Conservation (phyloP, 768 basidiomycete genomes). For the Termitomyces sp. region DNA sequence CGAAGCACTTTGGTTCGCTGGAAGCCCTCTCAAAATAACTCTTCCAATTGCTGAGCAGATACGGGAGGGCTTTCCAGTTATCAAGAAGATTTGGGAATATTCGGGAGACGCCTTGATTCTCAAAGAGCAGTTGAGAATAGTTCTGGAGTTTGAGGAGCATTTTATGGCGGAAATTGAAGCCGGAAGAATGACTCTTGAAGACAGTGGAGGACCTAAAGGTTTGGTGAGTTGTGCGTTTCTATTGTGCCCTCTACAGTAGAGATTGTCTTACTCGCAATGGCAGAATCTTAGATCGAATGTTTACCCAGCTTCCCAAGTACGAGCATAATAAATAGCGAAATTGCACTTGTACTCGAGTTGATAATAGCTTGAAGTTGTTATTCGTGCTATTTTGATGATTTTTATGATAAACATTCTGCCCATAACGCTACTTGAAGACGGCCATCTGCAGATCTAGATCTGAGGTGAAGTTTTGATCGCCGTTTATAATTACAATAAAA, state of each 20-base stretch:
- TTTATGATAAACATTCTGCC: too few species aligned
- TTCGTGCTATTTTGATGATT: too few species aligned
- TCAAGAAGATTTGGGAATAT: constrained; percentile 19
- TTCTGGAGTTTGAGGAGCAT: constrained; percentile 15
- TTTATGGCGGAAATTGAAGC: neutral
- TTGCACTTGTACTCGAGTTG: neutral
- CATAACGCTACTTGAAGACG: too few species aligned
- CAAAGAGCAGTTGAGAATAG: neutral
- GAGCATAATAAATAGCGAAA: neutral
- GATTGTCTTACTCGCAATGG: neutral
- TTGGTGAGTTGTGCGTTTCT: neutral
- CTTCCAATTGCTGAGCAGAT: constrained; percentile 21
- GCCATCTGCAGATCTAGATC: too few species aligned
- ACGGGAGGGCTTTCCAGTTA: constrained; percentile 15
- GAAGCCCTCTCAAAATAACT: constrained; percentile 21
- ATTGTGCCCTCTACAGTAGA: neutral
- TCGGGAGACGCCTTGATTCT: neutral
- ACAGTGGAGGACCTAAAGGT: neutral
- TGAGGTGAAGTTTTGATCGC: too few species aligned
- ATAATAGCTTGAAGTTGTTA: neutral
- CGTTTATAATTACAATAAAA: too few species aligned
- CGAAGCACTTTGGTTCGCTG: constrained; percentile 25
- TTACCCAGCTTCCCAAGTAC: neutral
- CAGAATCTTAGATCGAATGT: neutral
- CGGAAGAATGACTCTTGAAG: constrained; percentile 4